phyloP scores from a whole-genome alignment of 2,329 filamentous ascomycete genomes.

The Pseudogymnoascus sp. region DNA sequence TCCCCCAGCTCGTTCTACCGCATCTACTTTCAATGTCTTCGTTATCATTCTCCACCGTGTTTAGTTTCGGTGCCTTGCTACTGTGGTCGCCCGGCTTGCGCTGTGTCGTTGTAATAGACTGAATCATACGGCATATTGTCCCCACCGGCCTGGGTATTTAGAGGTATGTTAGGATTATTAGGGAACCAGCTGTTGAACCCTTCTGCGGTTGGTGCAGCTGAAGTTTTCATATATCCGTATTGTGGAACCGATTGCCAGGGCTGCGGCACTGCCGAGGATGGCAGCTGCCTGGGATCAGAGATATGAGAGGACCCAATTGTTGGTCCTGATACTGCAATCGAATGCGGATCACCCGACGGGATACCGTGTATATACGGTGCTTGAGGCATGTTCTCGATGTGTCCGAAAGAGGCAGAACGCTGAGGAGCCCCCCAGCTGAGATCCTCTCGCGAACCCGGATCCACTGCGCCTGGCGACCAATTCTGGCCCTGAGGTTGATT shows the following conservation, averaged over 20 bases:
- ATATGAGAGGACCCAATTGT: not conserved
- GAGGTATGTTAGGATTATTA: not conserved
- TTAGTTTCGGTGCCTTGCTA: not conserved
- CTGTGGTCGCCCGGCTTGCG: slow-evolving; percentile 6
- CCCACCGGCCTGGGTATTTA: not conserved
- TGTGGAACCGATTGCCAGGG: not conserved
- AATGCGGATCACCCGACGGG: not conserved
- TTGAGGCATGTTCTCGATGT: not conserved
- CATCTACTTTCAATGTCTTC: not conserved
- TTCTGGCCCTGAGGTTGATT: slow-evolving; percentile 24
- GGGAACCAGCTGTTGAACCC: not conserved
- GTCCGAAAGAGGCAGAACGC: slow-evolving; percentile 28
- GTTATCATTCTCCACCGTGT: not conserved
- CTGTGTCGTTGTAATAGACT: slow-evolving; percentile 1
- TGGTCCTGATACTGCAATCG: slow-evolving; percentile 2
- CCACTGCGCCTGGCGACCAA: slow-evolving; percentile 25
- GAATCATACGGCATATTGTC: slow-evolving; percentile 4
- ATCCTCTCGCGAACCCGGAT: slow-evolving; percentile 25
- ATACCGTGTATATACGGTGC: not conserved
- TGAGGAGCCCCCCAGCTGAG: slow-evolving; percentile 28
- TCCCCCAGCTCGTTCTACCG: not conserved
- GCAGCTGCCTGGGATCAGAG: not conserved
- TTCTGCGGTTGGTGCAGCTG: not conserved
- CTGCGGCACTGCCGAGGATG: not conserved
- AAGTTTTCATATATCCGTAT: not conserved